A percentile compares a stretch with the other conserved stretches of the same genome.
Evolutionary conservation across 192 early-diverging fungal species (phyloP).

Genomic region (Funneliformis geosporum): DNA sequence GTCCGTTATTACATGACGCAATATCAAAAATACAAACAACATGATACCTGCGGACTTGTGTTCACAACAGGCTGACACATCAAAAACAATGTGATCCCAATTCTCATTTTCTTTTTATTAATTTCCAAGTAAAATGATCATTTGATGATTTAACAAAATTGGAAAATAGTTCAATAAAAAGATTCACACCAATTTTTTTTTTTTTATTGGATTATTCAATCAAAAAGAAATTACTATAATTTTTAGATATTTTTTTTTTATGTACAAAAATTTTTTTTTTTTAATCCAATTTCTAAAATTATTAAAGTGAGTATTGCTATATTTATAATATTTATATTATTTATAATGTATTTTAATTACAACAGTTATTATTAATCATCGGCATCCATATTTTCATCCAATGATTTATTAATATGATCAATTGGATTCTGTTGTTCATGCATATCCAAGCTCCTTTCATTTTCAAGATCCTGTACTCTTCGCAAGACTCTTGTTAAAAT

Average conservation of each 20-base stretch:
- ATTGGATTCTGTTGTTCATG: not conserved
- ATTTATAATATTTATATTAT: not conserved
- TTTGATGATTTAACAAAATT: too few species aligned
- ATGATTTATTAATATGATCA: not conserved
- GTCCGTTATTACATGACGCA: not conserved
- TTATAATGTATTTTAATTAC: not conserved
- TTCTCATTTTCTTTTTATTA: too few species aligned
- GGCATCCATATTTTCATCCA: not conserved
- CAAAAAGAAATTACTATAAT: not conserved
- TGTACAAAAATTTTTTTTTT: not conserved
- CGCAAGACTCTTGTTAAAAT: slow-evolving; percentile 48
- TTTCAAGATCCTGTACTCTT: not conserved
- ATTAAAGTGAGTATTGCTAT: not conserved
- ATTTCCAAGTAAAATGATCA: too few species aligned
- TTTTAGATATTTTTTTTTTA: not conserved
- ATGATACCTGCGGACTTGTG: too few species aligned
- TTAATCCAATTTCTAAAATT: not conserved
- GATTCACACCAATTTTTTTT: too few species aligned
- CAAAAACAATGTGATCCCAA: too few species aligned
- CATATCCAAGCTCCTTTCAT: not conserved
- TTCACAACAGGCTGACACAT: too few species aligned
- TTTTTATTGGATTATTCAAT: too few species aligned
- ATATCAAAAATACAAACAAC: not conserved
- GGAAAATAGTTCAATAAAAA: too few species aligned
- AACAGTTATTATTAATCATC: not conserved